Evolutionary conservation across 495 filamentous ascomycete genomes (phyloP).

Genomic region (Annulohypoxylon bovei): DNA sequence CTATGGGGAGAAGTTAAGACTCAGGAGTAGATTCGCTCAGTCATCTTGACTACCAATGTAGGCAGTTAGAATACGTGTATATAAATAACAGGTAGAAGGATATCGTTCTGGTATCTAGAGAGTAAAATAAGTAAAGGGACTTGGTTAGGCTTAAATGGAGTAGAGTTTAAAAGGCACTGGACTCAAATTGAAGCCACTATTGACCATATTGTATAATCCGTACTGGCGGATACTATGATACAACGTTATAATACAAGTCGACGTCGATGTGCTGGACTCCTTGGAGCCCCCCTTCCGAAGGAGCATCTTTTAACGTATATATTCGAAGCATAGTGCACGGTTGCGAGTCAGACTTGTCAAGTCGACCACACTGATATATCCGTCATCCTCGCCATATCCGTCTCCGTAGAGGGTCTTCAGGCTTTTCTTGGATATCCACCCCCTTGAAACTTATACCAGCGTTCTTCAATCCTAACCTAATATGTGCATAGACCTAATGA

Average conservation of each 20-base stretch:
- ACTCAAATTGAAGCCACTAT: constrained; percentile 28
- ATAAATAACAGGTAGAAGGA: neutral
- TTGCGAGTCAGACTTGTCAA: neutral
- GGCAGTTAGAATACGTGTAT: neutral
- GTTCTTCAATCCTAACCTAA: constrained; percentile 13
- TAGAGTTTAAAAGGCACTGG: neutral
- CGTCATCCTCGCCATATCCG: constrained; percentile 7
- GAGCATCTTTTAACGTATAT: constrained; percentile 9
- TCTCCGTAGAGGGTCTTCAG: constrained; percentile 5
- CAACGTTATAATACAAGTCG: constrained; percentile 34
- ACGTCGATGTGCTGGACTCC: constrained; percentile 16
- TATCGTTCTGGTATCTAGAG: neutral
- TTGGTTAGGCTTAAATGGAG: neutral
- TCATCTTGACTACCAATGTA: constrained; percentile 15
- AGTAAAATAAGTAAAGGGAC: neutral
- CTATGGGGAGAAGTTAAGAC: constrained; percentile 34
- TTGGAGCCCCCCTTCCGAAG: constrained; percentile 10
- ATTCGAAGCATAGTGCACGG: constrained; percentile 16
- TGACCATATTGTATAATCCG: constrained; percentile 23
- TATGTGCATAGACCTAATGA: constrained; percentile 1
- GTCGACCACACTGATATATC: constrained; percentile 8
- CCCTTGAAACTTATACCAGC: constrained; percentile 13
- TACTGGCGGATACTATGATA: constrained; percentile 32
- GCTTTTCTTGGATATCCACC: neutral
- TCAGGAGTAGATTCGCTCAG: constrained; percentile 36